These are phyloP conservation scores for Kondoa malvinella DNA, from an alignment of 768 basidiomycete genomes.

Conservation along the genomic window DNA sequence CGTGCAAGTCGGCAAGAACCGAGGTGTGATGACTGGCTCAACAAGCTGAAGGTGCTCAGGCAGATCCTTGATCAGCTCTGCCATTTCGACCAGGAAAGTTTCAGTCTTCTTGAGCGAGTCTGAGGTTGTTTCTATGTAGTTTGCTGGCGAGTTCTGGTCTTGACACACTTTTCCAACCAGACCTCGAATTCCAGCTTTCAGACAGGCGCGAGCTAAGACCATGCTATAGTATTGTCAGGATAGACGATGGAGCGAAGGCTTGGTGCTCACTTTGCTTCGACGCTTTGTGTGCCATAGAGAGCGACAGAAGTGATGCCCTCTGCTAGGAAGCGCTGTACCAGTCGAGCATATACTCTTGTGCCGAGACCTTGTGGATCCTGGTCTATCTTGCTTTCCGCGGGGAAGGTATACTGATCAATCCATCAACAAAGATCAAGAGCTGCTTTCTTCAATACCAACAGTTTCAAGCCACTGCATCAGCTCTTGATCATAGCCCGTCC, in stretches of 20 bases:
- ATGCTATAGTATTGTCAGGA: constrained; percentile 38
- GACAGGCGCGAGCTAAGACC: constrained; percentile 60
- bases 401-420: constrained; percentile 53
- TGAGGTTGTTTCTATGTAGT: constrained; percentile 44
- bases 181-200: constrained; percentile 51
- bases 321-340: constrained; percentile 50
- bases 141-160: constrained; percentile 9
- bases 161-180: constrained; percentile 70
- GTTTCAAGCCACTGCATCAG: constrained; percentile 27
- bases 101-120: constrained; percentile 41
- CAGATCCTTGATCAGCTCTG: constrained; percentile 30
- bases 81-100: constrained; percentile 45
- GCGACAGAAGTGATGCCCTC: constrained; percentile 61
- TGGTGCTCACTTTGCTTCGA: constrained; percentile 54
- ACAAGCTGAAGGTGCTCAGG: constrained; percentile 42
- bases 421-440: neutral
- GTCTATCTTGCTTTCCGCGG: constrained; percentile 63
- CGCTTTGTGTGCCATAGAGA: constrained; percentile 68
- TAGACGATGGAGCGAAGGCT: neutral
- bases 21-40: constrained; percentile 68
- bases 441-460: too few species aligned
- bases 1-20: constrained; percentile 78
- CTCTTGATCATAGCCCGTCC: constrained; percentile 58
- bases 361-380: constrained; percentile 43
- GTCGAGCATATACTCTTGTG: constrained; percentile 46